Evolutionary conservation across 1,284 basidiomycete species (phyloP).

Genomic region (Coriolopsis trogii): DNA sequence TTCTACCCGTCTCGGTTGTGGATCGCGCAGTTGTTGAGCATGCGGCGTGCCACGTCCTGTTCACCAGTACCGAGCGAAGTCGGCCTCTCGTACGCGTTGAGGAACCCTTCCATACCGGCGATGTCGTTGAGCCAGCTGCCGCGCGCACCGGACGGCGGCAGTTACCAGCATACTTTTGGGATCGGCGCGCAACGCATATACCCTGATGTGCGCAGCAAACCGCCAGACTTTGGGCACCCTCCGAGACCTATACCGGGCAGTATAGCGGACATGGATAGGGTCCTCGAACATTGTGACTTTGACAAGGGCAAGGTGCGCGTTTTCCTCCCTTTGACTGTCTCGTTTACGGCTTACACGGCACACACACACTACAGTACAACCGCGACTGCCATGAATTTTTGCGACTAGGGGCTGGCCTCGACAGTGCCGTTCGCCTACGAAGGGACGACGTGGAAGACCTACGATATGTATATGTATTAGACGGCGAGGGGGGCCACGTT

Average conservation of each 20-base stretch:
- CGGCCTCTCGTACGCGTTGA: constrained; percentile 54
- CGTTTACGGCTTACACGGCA: neutral
- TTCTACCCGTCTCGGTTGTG: constrained; percentile 20
- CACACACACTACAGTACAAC: constrained; percentile 54
- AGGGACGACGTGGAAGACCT: constrained; percentile 62
- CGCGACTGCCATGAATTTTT: constrained; percentile 79
- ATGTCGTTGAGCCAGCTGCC: constrained; percentile 45
- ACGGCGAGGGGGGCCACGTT: constrained; percentile 45
- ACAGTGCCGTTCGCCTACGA: constrained; percentile 59
- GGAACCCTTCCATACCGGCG: constrained; percentile 75
- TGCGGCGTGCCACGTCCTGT: constrained; percentile 1
- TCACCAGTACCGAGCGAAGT: constrained; percentile 79
- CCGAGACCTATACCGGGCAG: constrained; percentile 83
- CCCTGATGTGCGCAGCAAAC: constrained; percentile 63
- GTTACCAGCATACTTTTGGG: constrained; percentile 55
- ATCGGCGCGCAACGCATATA: constrained; percentile 78
- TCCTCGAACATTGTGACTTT: constrained; percentile 91
- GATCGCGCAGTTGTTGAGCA: neutral
- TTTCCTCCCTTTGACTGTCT: neutral
- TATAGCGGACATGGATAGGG: constrained; percentile 82
- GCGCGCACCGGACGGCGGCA: constrained; percentile 39
- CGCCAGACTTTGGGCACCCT: constrained; percentile 71
- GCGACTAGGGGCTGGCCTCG: constrained; percentile 65
- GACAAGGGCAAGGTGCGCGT: constrained; percentile 70
- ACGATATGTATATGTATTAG: constrained; percentile 68